These are phyloP conservation scores for Coniella lustricola DNA, from an alignment of 2,329 filamentous ascomycete genomes.

Conservation along the genomic window DNA sequence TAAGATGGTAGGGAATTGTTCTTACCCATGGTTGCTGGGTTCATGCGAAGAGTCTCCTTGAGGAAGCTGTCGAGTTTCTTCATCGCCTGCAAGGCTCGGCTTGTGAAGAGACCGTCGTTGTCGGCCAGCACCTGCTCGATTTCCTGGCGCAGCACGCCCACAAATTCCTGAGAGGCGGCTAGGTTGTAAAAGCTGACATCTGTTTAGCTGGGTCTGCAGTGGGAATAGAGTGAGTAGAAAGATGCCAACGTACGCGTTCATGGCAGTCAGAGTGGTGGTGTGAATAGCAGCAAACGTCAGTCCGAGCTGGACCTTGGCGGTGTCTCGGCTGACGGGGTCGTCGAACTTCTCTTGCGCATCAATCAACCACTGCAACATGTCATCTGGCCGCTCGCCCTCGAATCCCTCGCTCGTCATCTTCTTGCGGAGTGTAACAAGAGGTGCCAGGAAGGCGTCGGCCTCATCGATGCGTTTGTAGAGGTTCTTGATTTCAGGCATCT, in stretches of 20 bases:
- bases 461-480: constrained; percentile 26
- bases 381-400: constrained; percentile 28
- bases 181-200: constrained; percentile 41
- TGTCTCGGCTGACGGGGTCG: constrained; percentile 7
- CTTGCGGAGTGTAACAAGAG: constrained; percentile 26
- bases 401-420: constrained; percentile 16
- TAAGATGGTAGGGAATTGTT: not conserved
- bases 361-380: constrained; percentile 42
- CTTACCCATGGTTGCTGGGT: constrained; percentile 26
- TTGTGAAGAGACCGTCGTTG: constrained; percentile 22
- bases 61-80: constrained; percentile 26
- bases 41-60: constrained; percentile 25
- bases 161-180: constrained; percentile 39
- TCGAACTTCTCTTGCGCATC: not conserved
- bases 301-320: constrained; percentile 33
- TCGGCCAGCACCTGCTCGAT: constrained; percentile 31
- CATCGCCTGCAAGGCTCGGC: constrained; percentile 24
- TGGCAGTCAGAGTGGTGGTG: constrained; percentile 38
- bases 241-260: constrained; percentile 25
- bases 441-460: constrained; percentile 28
- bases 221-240: not conserved
- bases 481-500: constrained; percentile 26
- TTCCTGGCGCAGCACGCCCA: constrained; percentile 45
- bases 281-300: constrained; percentile 44
- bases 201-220: not conserved